A percentile compares a stretch with the other conserved stretches of the same genome.
Conservation (phyloP, 495 filamentous ascomycete genomes). For the Hypoxylon trugodes region DNA sequence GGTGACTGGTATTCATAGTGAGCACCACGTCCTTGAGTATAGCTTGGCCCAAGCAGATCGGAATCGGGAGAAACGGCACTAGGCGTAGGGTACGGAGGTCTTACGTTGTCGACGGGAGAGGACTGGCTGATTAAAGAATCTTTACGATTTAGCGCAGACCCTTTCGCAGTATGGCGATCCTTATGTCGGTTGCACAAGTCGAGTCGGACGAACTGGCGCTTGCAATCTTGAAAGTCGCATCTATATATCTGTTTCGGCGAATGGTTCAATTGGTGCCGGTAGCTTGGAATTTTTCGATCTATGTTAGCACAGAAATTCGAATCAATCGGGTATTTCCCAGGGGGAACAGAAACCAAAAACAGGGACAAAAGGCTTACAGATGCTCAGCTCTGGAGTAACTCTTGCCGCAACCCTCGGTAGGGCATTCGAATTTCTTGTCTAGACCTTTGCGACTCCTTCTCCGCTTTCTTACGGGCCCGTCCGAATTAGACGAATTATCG, state of each 20-base stretch:
- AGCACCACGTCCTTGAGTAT: conserved; percentile 52
- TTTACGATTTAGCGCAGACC: conserved; percentile 92
- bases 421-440: conserved; percentile 96
- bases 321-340: neutral
- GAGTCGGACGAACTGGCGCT: conserved; percentile 90
- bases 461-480: conserved; percentile 71
- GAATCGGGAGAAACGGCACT: conserved; percentile 61
- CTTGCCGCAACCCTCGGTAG: conserved; percentile 89
- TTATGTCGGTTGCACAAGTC: conserved; percentile 93
- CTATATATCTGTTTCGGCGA: conserved; percentile 94
- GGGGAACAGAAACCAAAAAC: too few species aligned
- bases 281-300: conserved; percentile 49
- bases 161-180: conserved; percentile 94
- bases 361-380: conserved; percentile 70
- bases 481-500: conserved; percentile 61
- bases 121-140: conserved; percentile 74
- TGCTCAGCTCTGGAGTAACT: conserved; percentile 97
- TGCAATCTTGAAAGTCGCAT: conserved; percentile 93
- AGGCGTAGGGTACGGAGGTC: conserved; percentile 51
- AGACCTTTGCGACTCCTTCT: conserved; percentile 85
- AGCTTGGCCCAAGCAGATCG: conserved; percentile 55
- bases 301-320: conserved; percentile 22
- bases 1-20: conserved; percentile 63
- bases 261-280: conserved; percentile 96
- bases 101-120: conserved; percentile 58